A percentile compares a stretch with the other conserved stretches of the same genome.
Conservation (phyloP, 2,329 filamentous ascomycete genomes). For the Xylariomycetidae sp. region DNA sequence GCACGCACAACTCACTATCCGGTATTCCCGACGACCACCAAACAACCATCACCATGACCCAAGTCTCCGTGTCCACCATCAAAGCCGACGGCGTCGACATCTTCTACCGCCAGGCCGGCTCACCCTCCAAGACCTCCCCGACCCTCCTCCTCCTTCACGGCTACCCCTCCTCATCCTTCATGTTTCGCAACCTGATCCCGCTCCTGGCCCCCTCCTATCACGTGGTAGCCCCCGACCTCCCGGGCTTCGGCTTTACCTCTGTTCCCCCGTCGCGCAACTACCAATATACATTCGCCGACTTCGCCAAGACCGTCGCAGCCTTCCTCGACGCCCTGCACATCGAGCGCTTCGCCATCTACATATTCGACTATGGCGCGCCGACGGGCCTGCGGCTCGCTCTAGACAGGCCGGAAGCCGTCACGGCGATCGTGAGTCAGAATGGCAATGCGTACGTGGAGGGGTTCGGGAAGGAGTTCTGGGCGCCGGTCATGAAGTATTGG, state of each 20-base stretch:
- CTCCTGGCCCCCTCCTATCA: conserved; percentile 33
- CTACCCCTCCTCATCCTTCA: conserved; percentile 39
- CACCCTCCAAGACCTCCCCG: conserved; percentile 17
- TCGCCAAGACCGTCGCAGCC: conserved; percentile 41
- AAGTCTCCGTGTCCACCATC: too few species aligned
- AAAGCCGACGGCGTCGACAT: conserved; percentile 31
- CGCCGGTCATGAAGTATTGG: conserved; percentile 43
- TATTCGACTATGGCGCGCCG: conserved; percentile 61
- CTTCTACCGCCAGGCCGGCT: conserved; percentile 36
- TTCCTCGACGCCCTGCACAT: conserved; percentile 46
- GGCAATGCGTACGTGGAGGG: conserved; percentile 58
- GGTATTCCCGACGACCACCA: too few species aligned
- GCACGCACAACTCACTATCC: too few species aligned
- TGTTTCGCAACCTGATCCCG: conserved; percentile 41
- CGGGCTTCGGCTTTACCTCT: conserved; percentile 55
- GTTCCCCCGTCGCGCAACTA: conserved; percentile 37
- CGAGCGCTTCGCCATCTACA: conserved; percentile 47
- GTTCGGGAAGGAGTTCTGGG: conserved; percentile 46
- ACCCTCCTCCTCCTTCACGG: conserved; percentile 40
- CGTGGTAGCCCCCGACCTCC: conserved; percentile 53
- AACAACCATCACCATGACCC: too few species aligned
- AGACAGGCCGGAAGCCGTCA: conserved; percentile 39
- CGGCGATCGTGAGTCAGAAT: conserved; percentile 54
- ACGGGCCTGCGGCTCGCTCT: conserved; percentile 50
- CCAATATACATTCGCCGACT: conserved; percentile 49